These are phyloP conservation scores for Plasmodium sp. DNA, from an alignment of 169 alveolate species.

Conservation along the genomic window DNA sequence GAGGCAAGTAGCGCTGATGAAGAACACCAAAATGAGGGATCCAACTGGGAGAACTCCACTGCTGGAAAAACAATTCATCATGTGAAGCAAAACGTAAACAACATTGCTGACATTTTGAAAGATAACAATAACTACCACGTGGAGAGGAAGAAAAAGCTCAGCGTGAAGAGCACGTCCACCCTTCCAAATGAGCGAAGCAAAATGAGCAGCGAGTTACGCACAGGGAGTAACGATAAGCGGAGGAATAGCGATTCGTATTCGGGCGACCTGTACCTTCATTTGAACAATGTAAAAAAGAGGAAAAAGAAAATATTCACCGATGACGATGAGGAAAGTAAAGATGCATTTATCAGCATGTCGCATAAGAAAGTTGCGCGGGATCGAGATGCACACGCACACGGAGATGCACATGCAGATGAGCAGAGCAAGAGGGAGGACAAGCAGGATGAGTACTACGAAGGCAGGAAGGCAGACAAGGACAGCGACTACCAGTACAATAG, in stretches of 20 bases:
- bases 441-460: neutral
- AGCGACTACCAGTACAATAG: neutral
- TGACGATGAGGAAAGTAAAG: constrained; percentile 34
- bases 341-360: neutral
- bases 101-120: neutral
- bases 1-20: neutral
- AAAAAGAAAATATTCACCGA: constrained; percentile 60
- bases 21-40: neutral
- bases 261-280: neutral
- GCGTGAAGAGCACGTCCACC: neutral
- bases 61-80: neutral
- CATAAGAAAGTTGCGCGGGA: constrained; percentile 32
- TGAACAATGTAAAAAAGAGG: constrained; percentile 29
- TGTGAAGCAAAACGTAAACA: neutral
- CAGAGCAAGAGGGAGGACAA: constrained; percentile 34
- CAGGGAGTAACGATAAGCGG: neutral
- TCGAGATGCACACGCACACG: neutral
- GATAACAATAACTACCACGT: neutral
- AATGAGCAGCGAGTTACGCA: neutral
- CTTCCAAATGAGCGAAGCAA: neutral
- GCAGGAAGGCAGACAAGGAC: neutral
- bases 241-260: constrained; percentile 3
- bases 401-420: neutral
- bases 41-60: neutral
- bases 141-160: neutral